These are phyloP conservation scores for Phytophthora vignae DNA, from an alignment of 352 stramenopile species.

Conservation along the genomic window DNA sequence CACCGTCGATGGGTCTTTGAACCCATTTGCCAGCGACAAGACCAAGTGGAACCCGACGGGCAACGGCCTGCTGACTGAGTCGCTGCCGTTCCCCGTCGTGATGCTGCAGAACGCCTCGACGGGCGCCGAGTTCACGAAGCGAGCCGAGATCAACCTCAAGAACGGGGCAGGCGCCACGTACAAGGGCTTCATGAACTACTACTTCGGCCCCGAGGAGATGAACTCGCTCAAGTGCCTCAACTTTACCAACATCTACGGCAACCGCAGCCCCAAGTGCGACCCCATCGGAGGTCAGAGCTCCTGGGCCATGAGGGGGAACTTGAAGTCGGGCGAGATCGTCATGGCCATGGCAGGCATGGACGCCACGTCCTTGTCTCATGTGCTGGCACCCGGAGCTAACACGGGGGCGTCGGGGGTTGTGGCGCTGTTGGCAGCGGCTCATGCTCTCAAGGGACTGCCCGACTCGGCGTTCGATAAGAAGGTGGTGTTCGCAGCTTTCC, in stretches of 20 bases:
- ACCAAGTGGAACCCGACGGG: slow-evolving; percentile 74
- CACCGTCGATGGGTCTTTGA: slow-evolving; percentile 70
- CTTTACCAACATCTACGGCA: slow-evolving; percentile 81
- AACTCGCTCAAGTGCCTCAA: slow-evolving; percentile 74
- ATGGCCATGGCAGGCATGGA: slow-evolving; percentile 87
- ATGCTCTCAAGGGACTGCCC: slow-evolving; percentile 73
- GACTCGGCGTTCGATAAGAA: slow-evolving; percentile 73
- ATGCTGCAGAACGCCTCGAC: slow-evolving; percentile 56
- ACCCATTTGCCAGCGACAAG: slow-evolving; percentile 69
- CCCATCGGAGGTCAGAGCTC: slow-evolving; percentile 83
- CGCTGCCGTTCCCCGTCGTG: slow-evolving; percentile 74
- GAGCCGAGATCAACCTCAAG: slow-evolving; percentile 69
- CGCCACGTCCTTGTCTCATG: slow-evolving; percentile 71
- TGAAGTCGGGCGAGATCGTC: slow-evolving; percentile 58
- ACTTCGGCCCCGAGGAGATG: slow-evolving; percentile 82
- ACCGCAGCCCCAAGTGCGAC: slow-evolving; percentile 72
- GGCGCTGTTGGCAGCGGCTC: slow-evolving; percentile 72
- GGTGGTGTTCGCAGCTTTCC: slow-evolving; percentile 85
- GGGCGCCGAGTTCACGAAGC: slow-evolving; percentile 54
- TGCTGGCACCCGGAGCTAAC: slow-evolving; percentile 77
- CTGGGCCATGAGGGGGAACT: slow-evolving; percentile 70
- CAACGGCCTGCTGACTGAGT: slow-evolving; percentile 47
- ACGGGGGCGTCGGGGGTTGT: slow-evolving; percentile 77
- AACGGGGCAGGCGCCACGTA: slow-evolving; percentile 57
- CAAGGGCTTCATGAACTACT: slow-evolving; percentile 86